A percentile compares a stretch with the other conserved stretches of the same genome.
Conservation (phyloP, 352 stramenopile species). For the Phytophthora parvispora region DNA sequence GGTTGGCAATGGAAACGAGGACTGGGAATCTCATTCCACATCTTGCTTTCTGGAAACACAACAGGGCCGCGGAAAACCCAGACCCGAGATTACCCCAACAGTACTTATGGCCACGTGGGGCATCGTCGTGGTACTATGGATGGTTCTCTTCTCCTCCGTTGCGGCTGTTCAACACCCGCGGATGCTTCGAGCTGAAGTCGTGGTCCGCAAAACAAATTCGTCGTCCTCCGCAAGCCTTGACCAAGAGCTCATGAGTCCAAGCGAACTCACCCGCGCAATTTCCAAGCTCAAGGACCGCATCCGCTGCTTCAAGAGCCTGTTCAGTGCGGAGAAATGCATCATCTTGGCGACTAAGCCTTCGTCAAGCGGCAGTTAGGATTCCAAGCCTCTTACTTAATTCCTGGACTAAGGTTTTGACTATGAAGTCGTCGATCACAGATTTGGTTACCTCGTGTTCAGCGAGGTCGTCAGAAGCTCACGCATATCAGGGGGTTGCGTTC, state of each 20-base stretch:
- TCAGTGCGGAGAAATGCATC: conserved; percentile 16
- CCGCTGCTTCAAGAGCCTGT: conserved; percentile 19
- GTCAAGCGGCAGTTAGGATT: neutral
- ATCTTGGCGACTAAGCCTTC: conserved; percentile 3
- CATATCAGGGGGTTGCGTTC: too few relatives aligned
- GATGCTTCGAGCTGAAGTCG: neutral
- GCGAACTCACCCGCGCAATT: conserved; percentile 10
- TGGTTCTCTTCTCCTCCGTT: neutral
- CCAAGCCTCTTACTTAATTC: neutral
- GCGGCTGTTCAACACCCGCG: neutral
- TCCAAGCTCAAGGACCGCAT: conserved; percentile 6
- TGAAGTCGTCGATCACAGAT: neutral
- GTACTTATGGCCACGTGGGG: conserved; percentile 4
- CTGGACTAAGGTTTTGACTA: neutral
- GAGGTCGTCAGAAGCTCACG: too few relatives aligned
- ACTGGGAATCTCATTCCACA: neutral
- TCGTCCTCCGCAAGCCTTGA: neutral
- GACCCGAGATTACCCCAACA: neutral
- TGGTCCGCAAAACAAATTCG: neutral
- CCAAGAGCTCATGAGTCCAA: conserved; percentile 11
- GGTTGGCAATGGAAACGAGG: neutral
- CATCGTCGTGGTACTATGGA: neutral
- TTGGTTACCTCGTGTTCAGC: neutral
- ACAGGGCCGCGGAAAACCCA: neutral
- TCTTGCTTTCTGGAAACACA: neutral